Evolutionary conservation across 1,139 yeast species (phyloP), one percentile per base, ranked within the genome.

Genomic region (Yamadazyma siamensis): DNA sequence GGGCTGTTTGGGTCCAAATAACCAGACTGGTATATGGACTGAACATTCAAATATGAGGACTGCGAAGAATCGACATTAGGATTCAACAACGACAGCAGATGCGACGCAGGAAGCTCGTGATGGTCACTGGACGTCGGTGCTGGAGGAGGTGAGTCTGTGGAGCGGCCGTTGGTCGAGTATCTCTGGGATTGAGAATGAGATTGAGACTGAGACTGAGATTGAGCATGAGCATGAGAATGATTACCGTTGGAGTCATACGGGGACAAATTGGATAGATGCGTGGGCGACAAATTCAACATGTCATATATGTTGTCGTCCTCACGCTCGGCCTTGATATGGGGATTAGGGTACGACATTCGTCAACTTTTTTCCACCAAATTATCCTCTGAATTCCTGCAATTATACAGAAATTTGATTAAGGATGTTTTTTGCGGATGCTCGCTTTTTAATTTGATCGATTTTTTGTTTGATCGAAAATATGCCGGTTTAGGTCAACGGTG

Each of bases 1-100:
- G 98, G 97, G 48, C 91, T 89, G 56, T 89, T 89, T 40, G 97
- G 97, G 59, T 89, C 89, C 54, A 91, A 86, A 51, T 88, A 74
- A 44, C 89, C 80, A 11, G 95, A 78, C 19, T 26, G 24, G n/a
- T 19, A 4, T 20, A 20, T 11, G 15, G 26, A 20, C 13, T 26
- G 26, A 9, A 33, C 27, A 22, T 28, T 35, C 16, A 33, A 33
- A 17, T 16, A 28, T 4, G 30, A 23, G n/a, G 32, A 24, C 6
- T 28, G 20, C 6, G 10, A 19, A 16, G 25, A 15, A 20, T 25
- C 17, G 23, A 21, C 15, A 10, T 16, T 5, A 13, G 3, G 7
- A 17, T 13, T 21, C 12, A 11, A 16, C 21, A 25, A 21, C 19
- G 13, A 16, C 18, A 18, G 22, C 16, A 15, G 14, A 18, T n/a